Conservation (phyloP, 306 rosid species). For the Carpinus viminea region DNA sequence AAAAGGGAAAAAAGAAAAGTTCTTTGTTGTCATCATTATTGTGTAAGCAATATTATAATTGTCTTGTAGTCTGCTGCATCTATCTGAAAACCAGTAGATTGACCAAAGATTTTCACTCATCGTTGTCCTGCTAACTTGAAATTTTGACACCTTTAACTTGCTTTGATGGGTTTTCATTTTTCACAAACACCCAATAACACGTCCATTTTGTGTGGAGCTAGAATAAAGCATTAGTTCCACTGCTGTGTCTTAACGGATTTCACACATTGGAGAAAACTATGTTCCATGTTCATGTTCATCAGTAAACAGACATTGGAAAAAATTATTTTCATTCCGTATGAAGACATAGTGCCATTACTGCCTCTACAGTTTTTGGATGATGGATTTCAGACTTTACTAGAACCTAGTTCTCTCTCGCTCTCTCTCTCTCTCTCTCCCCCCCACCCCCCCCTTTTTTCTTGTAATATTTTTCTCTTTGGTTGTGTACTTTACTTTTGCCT, state of each 20-base stretch:
- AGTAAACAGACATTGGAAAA: neutral
- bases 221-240: neutral
- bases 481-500: constrained; percentile 14
- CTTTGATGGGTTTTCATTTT: neutral
- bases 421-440: neutral
- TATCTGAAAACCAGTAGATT: neutral
- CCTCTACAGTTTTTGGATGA: neutral
- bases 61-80: neutral
- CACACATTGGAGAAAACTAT: neutral
- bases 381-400: neutral
- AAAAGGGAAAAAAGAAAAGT: neutral
- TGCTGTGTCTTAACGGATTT: neutral
- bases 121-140: too few relatives aligned
- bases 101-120: too few relatives aligned
- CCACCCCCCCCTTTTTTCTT: neutral
- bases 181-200: neutral
- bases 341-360: neutral
- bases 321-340: neutral
- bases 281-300: neutral
- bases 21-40: neutral
- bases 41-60: neutral
- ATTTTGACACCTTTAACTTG: neutral
- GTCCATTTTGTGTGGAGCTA: neutral
- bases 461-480: constrained; percentile 2
- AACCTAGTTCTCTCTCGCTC: neutral